phyloP scores from a whole-genome alignment of 805 yeast species.

The Wickerhamomyces chaumierensis region DNA sequence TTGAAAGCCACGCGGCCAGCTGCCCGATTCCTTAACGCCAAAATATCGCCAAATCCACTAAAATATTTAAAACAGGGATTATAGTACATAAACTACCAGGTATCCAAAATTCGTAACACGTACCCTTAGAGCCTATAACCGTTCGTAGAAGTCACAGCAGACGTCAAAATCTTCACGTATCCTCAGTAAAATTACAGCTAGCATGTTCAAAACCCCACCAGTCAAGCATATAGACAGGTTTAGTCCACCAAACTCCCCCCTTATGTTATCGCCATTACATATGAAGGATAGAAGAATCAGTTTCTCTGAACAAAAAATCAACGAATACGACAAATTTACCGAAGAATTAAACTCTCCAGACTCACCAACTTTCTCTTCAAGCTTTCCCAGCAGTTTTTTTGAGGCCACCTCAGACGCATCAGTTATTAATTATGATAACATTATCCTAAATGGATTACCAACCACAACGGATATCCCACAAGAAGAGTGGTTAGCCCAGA shows the following conservation, averaged over 20 bases:
- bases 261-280: not conserved
- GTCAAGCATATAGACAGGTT: conserved; percentile 1
- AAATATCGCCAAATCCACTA: too few relatives aligned
- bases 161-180: too few relatives aligned
- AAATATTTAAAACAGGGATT: too few relatives aligned
- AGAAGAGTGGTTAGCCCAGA: conserved; percentile 1
- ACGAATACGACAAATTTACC: not conserved
- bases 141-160: too few relatives aligned
- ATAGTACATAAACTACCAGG: too few relatives aligned
- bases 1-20: too few relatives aligned
- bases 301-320: not conserved
- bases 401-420: not conserved
- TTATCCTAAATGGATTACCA: conserved; percentile 1
- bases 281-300: not conserved
- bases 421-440: not conserved
- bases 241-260: not conserved
- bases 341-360: not conserved
- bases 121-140: too few relatives aligned
- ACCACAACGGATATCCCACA: not conserved
- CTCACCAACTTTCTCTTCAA: not conserved
- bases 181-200: not conserved
- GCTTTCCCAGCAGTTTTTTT: not conserved
- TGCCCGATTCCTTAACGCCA: too few relatives aligned
- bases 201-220: conserved; percentile 7
- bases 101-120: too few relatives aligned